Evolutionary conservation across 306 rosid species (phyloP).

Genomic region (Leucaena leucocephala): DNA sequence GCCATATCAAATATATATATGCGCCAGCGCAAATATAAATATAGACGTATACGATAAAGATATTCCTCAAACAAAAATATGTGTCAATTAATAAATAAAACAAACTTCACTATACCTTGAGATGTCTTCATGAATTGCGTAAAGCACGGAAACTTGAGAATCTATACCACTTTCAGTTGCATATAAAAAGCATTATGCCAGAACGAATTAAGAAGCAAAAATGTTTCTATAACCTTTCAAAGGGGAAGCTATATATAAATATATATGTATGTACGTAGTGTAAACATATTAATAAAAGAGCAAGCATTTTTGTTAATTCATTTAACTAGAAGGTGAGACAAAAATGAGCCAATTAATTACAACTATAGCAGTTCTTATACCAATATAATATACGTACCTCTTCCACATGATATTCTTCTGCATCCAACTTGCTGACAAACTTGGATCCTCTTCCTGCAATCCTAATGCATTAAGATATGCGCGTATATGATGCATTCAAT

Average conservation of each 20-base stretch:
- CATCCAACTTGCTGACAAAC: constrained; percentile 31
- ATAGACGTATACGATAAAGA: background rate
- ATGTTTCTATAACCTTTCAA: background rate
- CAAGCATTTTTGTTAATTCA: background rate
- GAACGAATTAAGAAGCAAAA: background rate
- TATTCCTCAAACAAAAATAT: background rate
- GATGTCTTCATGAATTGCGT: background rate
- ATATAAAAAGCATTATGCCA: background rate
- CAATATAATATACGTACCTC: background rate
- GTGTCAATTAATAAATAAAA: background rate
- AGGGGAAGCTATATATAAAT: background rate
- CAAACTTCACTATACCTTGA: background rate
- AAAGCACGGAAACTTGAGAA: background rate
- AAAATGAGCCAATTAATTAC: background rate
- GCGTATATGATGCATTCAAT: too few species aligned
- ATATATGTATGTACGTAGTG: background rate
- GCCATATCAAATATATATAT: background rate
- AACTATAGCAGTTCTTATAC: background rate
- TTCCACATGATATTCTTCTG: constrained; percentile 31
- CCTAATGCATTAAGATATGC: constrained; percentile 19
- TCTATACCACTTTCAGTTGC: background rate
- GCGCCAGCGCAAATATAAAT: background rate
- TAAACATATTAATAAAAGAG: background rate
- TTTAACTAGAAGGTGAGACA: background rate
- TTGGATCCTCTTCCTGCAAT: constrained; percentile 44